phyloP scores from a whole-genome alignment of 2,329 filamentous ascomycete species.

The Diaporthe helianthi region DNA sequence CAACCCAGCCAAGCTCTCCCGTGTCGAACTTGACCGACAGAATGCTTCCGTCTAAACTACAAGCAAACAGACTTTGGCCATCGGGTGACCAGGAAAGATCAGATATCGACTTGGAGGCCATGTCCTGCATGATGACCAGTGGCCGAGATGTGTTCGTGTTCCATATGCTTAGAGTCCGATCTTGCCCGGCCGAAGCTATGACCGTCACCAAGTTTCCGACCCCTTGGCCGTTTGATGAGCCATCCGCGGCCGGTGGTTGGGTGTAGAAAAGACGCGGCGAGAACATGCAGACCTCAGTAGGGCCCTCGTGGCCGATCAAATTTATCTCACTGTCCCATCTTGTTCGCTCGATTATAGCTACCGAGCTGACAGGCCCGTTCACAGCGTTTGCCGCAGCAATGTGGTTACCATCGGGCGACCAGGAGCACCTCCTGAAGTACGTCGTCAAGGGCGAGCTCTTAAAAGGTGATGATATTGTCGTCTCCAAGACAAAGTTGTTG shows the following conservation, averaged over 20 bases:
- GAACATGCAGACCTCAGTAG: constrained; percentile 96
- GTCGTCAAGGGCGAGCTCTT: constrained; percentile 92
- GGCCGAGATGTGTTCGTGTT: constrained; percentile 95
- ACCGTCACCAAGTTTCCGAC: constrained; percentile 76
- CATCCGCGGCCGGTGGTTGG: constrained; percentile 66
- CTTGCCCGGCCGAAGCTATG: constrained; percentile 94
- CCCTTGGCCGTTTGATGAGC: constrained; percentile 55
- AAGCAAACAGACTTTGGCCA: constrained; percentile 84
- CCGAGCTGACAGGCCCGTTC: constrained; percentile 95
- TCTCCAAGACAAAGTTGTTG: constrained; percentile 94
- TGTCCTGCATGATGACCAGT: constrained; percentile 86
- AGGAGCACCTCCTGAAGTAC: constrained; percentile 95
- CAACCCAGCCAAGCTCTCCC: constrained; percentile 89
- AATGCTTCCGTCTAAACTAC: constrained; percentile 89
- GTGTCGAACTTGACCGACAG: constrained; percentile 81
- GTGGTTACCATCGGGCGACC: constrained; percentile 96
- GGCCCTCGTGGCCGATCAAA: constrained; percentile 94
- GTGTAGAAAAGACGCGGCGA: constrained; percentile 88
- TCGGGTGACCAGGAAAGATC: constrained; percentile 95
- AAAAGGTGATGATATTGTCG: constrained; percentile 89
- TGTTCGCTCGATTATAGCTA: constrained; percentile 92
- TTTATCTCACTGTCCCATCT: constrained; percentile 98
- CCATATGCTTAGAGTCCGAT: constrained; percentile 96
- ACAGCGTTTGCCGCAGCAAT: constrained; percentile 97
- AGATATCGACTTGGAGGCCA: constrained; percentile 90